phyloP scores from a whole-genome alignment of 345 rosid species.

The Atalantia buxifolia region DNA sequence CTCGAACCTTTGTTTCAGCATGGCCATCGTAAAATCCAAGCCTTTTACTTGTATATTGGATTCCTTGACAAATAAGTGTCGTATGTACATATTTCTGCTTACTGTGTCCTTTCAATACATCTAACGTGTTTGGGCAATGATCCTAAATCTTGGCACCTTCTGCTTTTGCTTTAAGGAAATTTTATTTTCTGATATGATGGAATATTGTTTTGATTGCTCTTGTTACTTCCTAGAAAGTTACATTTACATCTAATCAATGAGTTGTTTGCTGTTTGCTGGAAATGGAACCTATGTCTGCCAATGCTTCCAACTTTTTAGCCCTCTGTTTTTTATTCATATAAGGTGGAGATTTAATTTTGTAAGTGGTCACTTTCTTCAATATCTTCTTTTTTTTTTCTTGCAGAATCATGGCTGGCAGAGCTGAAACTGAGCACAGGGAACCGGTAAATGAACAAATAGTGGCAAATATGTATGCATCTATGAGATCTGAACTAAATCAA shows the following conservation, averaged over 20 bases:
- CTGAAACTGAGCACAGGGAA: not conserved
- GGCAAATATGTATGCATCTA: conserved; percentile 55
- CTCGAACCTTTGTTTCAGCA: not conserved
- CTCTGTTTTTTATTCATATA: not conserved
- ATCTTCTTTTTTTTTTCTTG: not conserved
- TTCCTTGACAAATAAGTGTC: not conserved
- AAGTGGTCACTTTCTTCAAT: not conserved
- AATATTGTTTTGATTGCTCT: not conserved
- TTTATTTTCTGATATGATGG: not conserved
- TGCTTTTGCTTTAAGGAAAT: not conserved
- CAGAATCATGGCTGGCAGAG: not conserved
- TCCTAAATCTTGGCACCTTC: not conserved
- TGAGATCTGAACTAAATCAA: conserved; percentile 85
- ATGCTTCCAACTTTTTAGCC: not conserved
- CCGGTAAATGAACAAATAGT: conserved; percentile 70
- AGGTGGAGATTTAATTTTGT: not conserved
- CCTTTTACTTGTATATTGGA: not conserved
- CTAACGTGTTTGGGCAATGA: not conserved
- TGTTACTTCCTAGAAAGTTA: too few species aligned
- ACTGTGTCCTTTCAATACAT: not conserved
- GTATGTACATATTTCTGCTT: not conserved
- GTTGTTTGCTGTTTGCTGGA: not conserved
- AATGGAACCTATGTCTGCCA: not conserved
- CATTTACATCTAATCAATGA: not conserved
- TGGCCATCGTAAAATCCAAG: not conserved